Evolutionary conservation across 2,329 filamentous ascomycete species (phyloP).

Genomic region (Phaeosphaeriaceae sp.): DNA sequence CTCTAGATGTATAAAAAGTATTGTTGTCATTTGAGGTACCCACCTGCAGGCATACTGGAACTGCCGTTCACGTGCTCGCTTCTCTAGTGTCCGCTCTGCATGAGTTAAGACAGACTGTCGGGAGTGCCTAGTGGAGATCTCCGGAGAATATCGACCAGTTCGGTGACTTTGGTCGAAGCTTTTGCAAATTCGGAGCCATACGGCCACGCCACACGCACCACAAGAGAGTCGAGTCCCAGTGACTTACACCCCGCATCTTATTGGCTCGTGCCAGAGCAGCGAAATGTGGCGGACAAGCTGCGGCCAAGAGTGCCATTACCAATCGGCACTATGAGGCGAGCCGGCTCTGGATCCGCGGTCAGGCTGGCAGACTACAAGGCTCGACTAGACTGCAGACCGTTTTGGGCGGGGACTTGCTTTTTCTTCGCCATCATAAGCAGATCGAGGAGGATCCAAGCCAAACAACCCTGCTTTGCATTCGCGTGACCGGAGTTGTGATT

Average conservation of each 20-base stretch:
- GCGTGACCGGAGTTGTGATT: not conserved
- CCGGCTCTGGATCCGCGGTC: conserved; percentile 23
- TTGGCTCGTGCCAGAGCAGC: not conserved
- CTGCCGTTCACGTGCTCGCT: conserved; percentile 24
- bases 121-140: conserved; percentile 1
- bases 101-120: conserved; percentile 18
- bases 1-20: conserved; percentile 16
- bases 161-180: not conserved
- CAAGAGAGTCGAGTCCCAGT: not conserved
- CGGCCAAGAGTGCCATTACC: conserved; percentile 5
- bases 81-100: conserved; percentile 32
- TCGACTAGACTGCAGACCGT: conserved; percentile 9
- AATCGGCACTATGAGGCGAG: conserved; percentile 27
- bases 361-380: conserved; percentile 12
- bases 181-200: not conserved
- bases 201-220: not conserved
- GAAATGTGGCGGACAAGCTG: conserved; percentile 9
- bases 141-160: conserved; percentile 3
- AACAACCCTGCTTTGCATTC: not conserved
- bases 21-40: conserved; percentile 4
- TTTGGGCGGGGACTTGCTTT: conserved; percentile 15
- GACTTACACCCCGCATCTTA: not conserved
- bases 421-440: conserved; percentile 15
- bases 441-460: conserved; percentile 4
- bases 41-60: conserved; percentile 4